Percentiles rank a stretch among this genome's conserved stretches.
Conservation (phyloP, 2,329 filamentous ascomycete species). For the Colletotrichum shisoi region DNA sequence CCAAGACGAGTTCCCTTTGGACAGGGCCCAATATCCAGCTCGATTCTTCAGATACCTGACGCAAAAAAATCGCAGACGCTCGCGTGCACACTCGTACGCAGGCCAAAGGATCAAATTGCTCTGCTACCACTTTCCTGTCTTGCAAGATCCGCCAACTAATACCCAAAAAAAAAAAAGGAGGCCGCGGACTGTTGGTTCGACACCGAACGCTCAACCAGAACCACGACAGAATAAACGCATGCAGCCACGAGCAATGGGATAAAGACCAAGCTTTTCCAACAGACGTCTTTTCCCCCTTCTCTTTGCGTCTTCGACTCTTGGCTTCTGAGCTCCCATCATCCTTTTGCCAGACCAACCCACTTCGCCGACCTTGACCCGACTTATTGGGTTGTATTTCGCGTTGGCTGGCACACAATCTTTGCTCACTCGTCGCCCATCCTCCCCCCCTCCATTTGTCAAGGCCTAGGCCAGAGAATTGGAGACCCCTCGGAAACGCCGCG, state of each 20-base stretch:
- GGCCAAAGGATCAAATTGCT: constrained; percentile 6
- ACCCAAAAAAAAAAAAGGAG: background rate
- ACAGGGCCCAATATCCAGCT: background rate
- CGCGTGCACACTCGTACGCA: constrained; percentile 21
- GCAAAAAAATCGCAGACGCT: constrained; percentile 13
- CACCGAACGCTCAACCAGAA: constrained; percentile 3
- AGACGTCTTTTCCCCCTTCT: background rate
- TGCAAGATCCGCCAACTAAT: constrained; percentile 1
- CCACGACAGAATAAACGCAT: constrained; percentile 14
- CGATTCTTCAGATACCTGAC: constrained; percentile 10
- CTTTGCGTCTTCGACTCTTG: constrained; percentile 13
- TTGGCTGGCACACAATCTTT: constrained; percentile 19
- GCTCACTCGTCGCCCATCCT: constrained; percentile 10
- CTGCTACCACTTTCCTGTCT: background rate
- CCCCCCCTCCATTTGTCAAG: constrained; percentile 13
- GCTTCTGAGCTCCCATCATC: constrained; percentile 21
- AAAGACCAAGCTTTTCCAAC: constrained; percentile 23
- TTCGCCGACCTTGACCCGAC: constrained; percentile 22
- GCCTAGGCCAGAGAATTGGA: constrained; percentile 17
- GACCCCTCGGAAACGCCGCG: constrained; percentile 34
- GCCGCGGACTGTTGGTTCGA: constrained; percentile 16
- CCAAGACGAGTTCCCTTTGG: constrained; percentile 10
- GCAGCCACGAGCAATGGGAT: constrained; percentile 37
- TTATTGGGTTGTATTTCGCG: constrained; percentile 23
- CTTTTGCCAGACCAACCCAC: constrained; percentile 6